A percentile compares a stretch with the other conserved stretches of the same genome.
Conservation (phyloP, 2,329 filamentous ascomycete genomes). For the Claviceps sp. region DNA sequence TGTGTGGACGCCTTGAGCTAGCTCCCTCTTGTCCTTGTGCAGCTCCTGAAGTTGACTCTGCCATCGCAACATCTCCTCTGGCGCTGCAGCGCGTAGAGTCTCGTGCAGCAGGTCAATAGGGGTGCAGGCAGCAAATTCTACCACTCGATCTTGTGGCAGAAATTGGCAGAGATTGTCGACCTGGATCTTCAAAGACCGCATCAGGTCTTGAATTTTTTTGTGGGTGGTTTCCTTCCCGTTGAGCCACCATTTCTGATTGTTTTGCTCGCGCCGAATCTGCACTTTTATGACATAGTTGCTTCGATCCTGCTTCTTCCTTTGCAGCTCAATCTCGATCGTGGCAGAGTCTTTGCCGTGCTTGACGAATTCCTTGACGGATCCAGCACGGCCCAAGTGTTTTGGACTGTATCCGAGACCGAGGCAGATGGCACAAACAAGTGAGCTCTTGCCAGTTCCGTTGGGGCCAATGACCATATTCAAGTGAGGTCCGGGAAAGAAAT, state of each 20-base stretch:
- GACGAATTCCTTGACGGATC: slow-evolving; percentile 76
- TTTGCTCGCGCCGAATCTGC: slow-evolving; percentile 68
- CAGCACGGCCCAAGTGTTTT: slow-evolving; percentile 72
- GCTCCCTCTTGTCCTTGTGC: slow-evolving; percentile 51
- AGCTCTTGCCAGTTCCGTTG: slow-evolving; percentile 98
- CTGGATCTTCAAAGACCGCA: slow-evolving; percentile 68
- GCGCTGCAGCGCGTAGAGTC: slow-evolving; percentile 79
- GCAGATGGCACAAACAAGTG: slow-evolving; percentile 91
- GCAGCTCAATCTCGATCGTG: slow-evolving; percentile 81
- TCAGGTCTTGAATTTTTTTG: slow-evolving; percentile 54
- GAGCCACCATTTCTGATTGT: slow-evolving; percentile 65
- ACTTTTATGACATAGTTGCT: slow-evolving; percentile 63
- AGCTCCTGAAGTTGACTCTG: slow-evolving; percentile 62
- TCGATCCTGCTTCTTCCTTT: slow-evolving; percentile 43
- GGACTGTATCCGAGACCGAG: slow-evolving; percentile 77
- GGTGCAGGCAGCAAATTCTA: slow-evolving; percentile 77
- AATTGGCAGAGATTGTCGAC: slow-evolving; percentile 98
- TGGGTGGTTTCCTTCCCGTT: slow-evolving; percentile 51
- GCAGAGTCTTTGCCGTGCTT: slow-evolving; percentile 74
- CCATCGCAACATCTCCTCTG: slow-evolving; percentile 64
- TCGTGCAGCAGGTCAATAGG: slow-evolving; percentile 71
- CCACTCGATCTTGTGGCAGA: slow-evolving; percentile 86
- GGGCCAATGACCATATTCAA: slow-evolving; percentile 98
- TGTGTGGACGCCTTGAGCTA: slow-evolving; percentile 42
- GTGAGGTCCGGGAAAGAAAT: slow-evolving; percentile 82